These are phyloP conservation scores for Pholiota adiposa DNA, from an alignment of 1,284 basidiomycete species.

Conservation along the genomic window DNA sequence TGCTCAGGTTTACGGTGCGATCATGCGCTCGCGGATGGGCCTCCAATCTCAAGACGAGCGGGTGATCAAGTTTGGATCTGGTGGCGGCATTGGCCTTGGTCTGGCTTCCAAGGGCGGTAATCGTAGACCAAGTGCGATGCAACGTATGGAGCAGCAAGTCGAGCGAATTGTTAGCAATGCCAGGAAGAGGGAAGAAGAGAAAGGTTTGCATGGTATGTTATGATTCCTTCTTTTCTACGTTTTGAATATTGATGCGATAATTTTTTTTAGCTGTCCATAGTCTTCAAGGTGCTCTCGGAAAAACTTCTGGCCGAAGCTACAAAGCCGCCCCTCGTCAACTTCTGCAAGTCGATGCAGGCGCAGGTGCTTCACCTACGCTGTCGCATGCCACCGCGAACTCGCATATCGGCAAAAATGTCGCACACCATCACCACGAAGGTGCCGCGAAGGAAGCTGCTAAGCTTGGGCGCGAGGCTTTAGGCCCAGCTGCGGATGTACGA, in stretches of 20 bases:
- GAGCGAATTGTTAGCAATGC: slow-evolving; percentile 96
- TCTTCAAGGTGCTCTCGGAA: slow-evolving; percentile 95
- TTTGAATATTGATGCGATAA: neutral
- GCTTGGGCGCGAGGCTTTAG: slow-evolving; percentile 69
- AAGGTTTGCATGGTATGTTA: slow-evolving; percentile 67
- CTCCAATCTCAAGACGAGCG: slow-evolving; percentile 72
- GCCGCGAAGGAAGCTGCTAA: slow-evolving; percentile 74
- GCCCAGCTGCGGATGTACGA: slow-evolving; percentile 55
- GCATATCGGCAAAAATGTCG: slow-evolving; percentile 58
- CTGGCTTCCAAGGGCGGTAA: slow-evolving; percentile 66
- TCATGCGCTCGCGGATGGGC: slow-evolving; percentile 78
- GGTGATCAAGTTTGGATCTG: slow-evolving; percentile 81
- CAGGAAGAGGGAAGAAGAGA: slow-evolving; percentile 83
- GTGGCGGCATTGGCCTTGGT: slow-evolving; percentile 83
- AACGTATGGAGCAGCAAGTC: slow-evolving; percentile 96
- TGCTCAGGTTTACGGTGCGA: slow-evolving; percentile 92
- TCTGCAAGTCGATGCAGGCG: slow-evolving; percentile 77
- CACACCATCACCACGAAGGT: slow-evolving; percentile 44
- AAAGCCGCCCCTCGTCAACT: slow-evolving; percentile 96
- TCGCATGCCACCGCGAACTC: slow-evolving; percentile 52
- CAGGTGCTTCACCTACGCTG: slow-evolving; percentile 53
- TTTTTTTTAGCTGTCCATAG: slow-evolving; percentile 62
- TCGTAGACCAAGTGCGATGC: slow-evolving; percentile 92
- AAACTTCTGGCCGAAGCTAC: slow-evolving; percentile 89
- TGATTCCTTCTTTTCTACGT: neutral